Base-by-base conservation (phyloP, 2,329 filamentous ascomycete species). In the Paracamarosporium sp. region DNA sequence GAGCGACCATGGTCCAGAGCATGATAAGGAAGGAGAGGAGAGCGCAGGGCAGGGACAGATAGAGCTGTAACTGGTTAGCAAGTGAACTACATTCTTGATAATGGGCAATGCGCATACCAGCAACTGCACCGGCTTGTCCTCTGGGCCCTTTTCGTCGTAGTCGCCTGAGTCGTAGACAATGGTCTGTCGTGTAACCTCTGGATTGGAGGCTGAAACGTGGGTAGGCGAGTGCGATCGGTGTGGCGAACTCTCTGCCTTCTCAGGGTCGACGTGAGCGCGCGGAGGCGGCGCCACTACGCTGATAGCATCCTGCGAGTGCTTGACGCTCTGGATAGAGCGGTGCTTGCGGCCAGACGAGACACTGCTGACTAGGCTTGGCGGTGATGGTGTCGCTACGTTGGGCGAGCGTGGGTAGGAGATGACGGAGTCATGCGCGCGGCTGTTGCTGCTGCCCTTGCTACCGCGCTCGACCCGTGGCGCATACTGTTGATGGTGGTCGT, bases 21-120 rank as follows among this genome's bases (percentile, higher is more conserved):
- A 80, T 77, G 61, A 85, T 82, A 60, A 80, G 69, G 30, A 85
- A 65, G 51, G 85, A 86, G 64, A 87, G 79, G 6, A 86, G 66
- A 12, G 83, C 82, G 61, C 84, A 82, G 15, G 85, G 81, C 24
- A 78, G 72, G 20, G 83, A 84, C 33, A 86, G 78, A 66, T 82
- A 85, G 63, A 86, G 78, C 83, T 83, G 59, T 0, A 46, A n/a
- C 13, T 8, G 12, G 25, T 53, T 20, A 22, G 17, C 8, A 17
- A 11, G 11, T 8, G 25, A n/a, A n/a, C n/a, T n/a, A n/a, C n/a
- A 7, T 12, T n/a, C 12, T 12, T n/a, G 25, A 40, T 6, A 8
- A 11, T 20, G 5, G 27, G 13, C 22, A 17, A 11, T 25, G 36
- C 17, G 33, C 30, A 46, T 75, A 78, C 77, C 60, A 82, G 67